These are phyloP conservation scores for Colletotrichum gloeosporioides DNA, from an alignment of 2,329 filamentous ascomycete genomes.

Conservation along the genomic window DNA sequence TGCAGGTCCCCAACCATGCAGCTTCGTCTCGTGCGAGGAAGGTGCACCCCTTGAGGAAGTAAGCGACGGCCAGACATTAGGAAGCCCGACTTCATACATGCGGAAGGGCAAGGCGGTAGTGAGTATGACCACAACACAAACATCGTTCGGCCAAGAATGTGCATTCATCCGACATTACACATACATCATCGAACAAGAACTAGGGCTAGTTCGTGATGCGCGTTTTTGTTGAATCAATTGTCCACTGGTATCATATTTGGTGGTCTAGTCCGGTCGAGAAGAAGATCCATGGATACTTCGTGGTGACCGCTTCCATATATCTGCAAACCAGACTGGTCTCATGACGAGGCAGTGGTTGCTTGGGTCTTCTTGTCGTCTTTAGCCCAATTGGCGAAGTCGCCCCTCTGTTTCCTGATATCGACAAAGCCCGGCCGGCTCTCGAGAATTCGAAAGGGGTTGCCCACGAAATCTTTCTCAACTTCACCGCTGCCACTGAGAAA, in stretches of 20 bases:
- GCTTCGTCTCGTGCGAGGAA: not conserved
- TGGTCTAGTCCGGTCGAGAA: not conserved
- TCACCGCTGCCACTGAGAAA: constrained; percentile 64
- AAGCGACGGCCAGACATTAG: not conserved
- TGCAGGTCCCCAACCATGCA: not conserved
- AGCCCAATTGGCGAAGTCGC: constrained; percentile 80
- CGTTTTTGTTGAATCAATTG: not conserved
- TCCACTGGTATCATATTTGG: not conserved
- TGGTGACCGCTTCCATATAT: not conserved
- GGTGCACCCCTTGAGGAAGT: not conserved
- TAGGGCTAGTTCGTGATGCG: not conserved
- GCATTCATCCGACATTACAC: not conserved
- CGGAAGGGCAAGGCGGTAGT: not conserved
- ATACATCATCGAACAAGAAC: not conserved
- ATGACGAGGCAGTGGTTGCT: not conserved
- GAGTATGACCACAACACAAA: not conserved
- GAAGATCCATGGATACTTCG: not conserved
- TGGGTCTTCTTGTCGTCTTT: constrained; percentile 35
- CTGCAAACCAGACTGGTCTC: not conserved
- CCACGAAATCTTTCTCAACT: constrained; percentile 71
- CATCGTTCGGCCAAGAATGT: not conserved
- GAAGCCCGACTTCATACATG: not conserved
- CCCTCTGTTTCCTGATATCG: constrained; percentile 83
- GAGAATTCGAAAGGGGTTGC: constrained; percentile 80
- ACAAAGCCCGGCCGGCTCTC: constrained; percentile 86